These are phyloP conservation scores for Pythium dissotocum DNA, from an alignment of 352 stramenopile genomes.

Conservation along the genomic window DNA sequence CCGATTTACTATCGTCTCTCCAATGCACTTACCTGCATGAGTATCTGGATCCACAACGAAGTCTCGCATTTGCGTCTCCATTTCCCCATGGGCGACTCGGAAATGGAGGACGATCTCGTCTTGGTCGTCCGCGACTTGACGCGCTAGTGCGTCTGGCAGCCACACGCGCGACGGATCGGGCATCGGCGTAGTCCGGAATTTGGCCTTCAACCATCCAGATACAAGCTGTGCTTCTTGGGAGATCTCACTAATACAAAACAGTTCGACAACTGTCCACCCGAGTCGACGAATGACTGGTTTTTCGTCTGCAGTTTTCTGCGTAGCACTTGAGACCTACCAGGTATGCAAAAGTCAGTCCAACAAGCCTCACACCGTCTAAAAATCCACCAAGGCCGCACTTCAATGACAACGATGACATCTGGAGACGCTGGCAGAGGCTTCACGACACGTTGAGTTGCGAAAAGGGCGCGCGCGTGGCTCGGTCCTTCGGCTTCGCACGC, in stretches of 20 bases:
- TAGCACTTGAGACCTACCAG: slow-evolving; percentile 10
- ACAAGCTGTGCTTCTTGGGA: slow-evolving; percentile 6
- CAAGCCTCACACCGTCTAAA: background rate
- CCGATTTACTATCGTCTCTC: background rate
- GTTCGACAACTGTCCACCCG: slow-evolving; percentile 32
- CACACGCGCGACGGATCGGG: slow-evolving; percentile 24
- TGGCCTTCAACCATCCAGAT: slow-evolving; percentile 29
- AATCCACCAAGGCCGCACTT: slow-evolving; percentile 20
- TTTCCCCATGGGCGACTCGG: slow-evolving; percentile 20
- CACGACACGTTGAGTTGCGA: slow-evolving; percentile 21
- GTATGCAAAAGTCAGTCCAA: background rate
- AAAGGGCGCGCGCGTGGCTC: slow-evolving; percentile 24
- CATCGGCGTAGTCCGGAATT: slow-evolving; percentile 25
- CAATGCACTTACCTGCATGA: slow-evolving; percentile 18
- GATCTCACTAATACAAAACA: slow-evolving; percentile 22
- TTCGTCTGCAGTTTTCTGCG: background rate
- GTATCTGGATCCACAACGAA: slow-evolving; percentile 17
- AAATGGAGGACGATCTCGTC: slow-evolving; percentile 18
- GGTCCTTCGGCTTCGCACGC: slow-evolving; percentile 34
- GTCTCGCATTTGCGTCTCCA: slow-evolving; percentile 5
- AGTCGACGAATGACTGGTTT: slow-evolving; percentile 17
- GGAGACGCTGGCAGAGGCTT: slow-evolving; percentile 23
- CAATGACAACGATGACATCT: slow-evolving; percentile 20
- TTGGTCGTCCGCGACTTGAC: background rate
- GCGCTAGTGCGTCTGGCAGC: background rate